Conservation (phyloP, 805 yeast genomes). For the Priceomyces carsonii region DNA sequence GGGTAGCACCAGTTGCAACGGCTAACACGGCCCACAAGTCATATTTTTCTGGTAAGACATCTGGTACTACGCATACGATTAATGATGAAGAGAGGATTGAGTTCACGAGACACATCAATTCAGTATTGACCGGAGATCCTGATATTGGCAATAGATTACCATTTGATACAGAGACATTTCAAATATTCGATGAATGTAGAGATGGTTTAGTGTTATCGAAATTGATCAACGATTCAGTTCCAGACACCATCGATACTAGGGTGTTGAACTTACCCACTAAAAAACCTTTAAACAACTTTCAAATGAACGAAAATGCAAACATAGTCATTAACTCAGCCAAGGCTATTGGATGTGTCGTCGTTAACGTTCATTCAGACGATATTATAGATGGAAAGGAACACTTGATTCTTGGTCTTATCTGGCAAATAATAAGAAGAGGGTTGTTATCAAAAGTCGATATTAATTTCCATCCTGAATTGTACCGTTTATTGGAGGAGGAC, state of each 20-base stretch:
- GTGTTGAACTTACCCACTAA: slow-evolving; percentile 89
- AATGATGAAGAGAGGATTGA: slow-evolving; percentile 96
- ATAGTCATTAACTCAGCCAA: slow-evolving; percentile 97
- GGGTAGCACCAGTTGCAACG: slow-evolving; percentile 43
- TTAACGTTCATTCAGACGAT: slow-evolving; percentile 95
- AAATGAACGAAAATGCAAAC: slow-evolving; percentile 95
- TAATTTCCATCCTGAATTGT: slow-evolving; percentile 93
- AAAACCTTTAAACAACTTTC: slow-evolving; percentile 85
- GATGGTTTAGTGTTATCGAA: slow-evolving; percentile 93
- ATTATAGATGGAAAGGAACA: slow-evolving; percentile 94
- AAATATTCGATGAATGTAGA: slow-evolving; percentile 92
- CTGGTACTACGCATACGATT: slow-evolving; percentile 94
- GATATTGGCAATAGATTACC: slow-evolving; percentile 86
- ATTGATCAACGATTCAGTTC: slow-evolving; percentile 95
- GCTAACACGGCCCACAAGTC: slow-evolving; percentile 59
- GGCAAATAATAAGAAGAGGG: slow-evolving; percentile 98
- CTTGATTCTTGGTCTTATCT: slow-evolving; percentile 83
- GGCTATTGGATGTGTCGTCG: slow-evolving; percentile 98
- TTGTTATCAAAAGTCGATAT: slow-evolving; percentile 92
- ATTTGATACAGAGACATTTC: slow-evolving; percentile 90
- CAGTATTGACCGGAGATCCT: slow-evolving; percentile 85
- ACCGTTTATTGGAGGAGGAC: slow-evolving; percentile 91
- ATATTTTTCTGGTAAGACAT: slow-evolving; percentile 79
- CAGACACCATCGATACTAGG: slow-evolving; percentile 97
- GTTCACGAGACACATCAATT: slow-evolving; percentile 93